Percentiles rank a stretch among this genome's conserved stretches.
Conservation (phyloP, 2,329 filamentous ascomycete species). For the Diplodia scrobiculata region DNA sequence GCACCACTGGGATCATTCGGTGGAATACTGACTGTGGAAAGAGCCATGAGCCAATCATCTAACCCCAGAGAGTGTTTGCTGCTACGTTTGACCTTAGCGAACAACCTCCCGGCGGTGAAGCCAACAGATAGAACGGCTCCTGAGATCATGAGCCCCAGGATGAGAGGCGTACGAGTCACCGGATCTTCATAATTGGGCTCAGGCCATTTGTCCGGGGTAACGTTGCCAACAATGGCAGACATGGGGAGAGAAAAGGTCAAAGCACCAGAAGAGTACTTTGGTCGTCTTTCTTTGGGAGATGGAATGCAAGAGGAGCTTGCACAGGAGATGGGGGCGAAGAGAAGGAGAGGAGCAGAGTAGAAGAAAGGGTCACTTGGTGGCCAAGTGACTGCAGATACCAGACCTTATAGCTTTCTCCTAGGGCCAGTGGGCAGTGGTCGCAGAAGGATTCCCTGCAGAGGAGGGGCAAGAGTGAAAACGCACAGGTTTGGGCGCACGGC, state of each 20-base stretch:
- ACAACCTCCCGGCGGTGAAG: constrained; percentile 29
- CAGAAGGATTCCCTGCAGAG: not conserved
- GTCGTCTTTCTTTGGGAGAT: constrained; percentile 8
- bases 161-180: constrained; percentile 34
- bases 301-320: not conserved
- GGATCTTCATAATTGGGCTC: constrained; percentile 40
- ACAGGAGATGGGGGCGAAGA: not conserved
- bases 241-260: constrained; percentile 16
- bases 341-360: not conserved
- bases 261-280: constrained; percentile 8
- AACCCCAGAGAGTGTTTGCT: constrained; percentile 35
- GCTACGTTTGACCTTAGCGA: constrained; percentile 35
- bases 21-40: constrained; percentile 34
- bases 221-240: constrained; percentile 21
- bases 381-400: constrained; percentile 15
- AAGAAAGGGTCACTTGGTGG: constrained; percentile 13
- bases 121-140: constrained; percentile 31
- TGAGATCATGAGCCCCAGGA: constrained; percentile 36
- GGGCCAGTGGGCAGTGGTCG: not conserved
- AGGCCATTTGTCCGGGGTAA: constrained; percentile 33
- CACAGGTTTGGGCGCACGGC: not conserved
- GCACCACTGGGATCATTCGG: too few species aligned
- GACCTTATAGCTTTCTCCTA: constrained; percentile 1
- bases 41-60: constrained; percentile 39
- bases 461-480: not conserved